Base-by-base conservation (phyloP, 306 rosid genomes). In the Begonia masoniana region DNA sequence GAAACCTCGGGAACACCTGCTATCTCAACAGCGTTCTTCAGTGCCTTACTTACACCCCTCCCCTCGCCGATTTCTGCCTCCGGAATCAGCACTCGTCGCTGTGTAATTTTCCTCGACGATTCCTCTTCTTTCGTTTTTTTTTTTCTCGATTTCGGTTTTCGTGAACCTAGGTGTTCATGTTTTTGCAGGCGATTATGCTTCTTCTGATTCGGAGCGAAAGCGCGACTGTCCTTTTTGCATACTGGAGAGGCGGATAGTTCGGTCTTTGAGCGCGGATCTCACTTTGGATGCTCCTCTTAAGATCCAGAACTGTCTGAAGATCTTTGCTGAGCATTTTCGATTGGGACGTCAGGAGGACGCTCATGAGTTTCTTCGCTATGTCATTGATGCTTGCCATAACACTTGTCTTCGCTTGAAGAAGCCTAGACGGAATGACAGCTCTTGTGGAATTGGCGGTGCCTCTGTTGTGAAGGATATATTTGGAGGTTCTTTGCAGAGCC, bases 31-130 rank as follows among this genome's bases (percentile, higher is more conserved):
- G 88, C 95, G 99, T 92, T 47, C 88, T 91, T 41, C 99, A 91
- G 86, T 91, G 99, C 63, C 99, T 91, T 68, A 91, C 99, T 61
- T 86, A 81, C 67, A 91, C 99, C 49, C 96, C 99, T 58, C 99
- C 99, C 43, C 99, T 92, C 58, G 99, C 99, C 77, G 87, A 92
- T 83, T 92, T 86, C 95, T 92, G 96, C 59, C 99, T 92, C 58
- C 83, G 78, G 8, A 67, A 58, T 14, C 93, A 65, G 46, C 99
- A 86, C 76, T 79, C 99, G 10, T 74, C 88, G 7, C 78, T 75
- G 65, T 92, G 96, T 82, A 59, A 15, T 15, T 12, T 13, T 21
- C 41, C 7, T 8, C 17, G 49, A 26, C 12, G 7, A 15, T 15
- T 31, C 39, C 9, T 31, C 39, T 31, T 31, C 9, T 4, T 31